Evolutionary conservation across 257 asterid species (phyloP).

Genomic region (Lavandula angustifolia): DNA sequence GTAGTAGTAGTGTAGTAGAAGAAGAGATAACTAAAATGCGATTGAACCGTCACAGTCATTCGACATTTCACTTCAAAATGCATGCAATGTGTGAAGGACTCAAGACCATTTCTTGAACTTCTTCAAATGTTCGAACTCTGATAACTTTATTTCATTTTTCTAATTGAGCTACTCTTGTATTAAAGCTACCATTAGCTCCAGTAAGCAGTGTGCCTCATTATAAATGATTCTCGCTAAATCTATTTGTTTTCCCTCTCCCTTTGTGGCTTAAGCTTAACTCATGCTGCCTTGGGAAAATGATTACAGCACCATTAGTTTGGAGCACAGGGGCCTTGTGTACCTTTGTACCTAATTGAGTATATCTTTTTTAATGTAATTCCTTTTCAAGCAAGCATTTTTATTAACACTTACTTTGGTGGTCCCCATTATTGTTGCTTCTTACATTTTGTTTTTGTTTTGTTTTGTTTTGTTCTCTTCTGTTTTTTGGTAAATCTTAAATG

Average conservation of each 20-base stretch:
- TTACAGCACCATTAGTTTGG: not conserved
- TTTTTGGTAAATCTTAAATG: not conserved
- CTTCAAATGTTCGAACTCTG: not conserved
- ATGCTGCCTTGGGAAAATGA: not conserved
- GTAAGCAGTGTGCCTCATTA: not conserved
- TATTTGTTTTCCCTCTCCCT: slow-evolving; percentile 16
- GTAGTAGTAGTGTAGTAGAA: too few relatives aligned
- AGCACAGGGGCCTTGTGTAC: slow-evolving; percentile 1
- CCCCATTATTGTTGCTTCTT: not conserved
- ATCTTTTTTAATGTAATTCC: slow-evolving; percentile 4
- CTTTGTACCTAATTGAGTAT: not conserved
- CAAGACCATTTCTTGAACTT: not conserved
- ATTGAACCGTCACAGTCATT: not conserved
- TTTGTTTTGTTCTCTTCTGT: not conserved
- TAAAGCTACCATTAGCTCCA: not conserved
- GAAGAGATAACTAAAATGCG: not conserved
- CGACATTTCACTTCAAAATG: not conserved
- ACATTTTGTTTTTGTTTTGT: not conserved
- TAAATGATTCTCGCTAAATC: not conserved
- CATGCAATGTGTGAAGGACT: not conserved
- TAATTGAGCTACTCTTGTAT: slow-evolving; percentile 3
- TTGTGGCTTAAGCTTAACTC: too few relatives aligned
- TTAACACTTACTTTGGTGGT: not conserved
- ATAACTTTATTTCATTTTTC: not conserved
- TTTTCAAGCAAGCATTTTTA: slow-evolving; percentile 8